Percentiles rank a stretch among this genome's conserved stretches.
Evolutionary conservation across 2,329 filamentous ascomycete genomes (phyloP).

Genomic region (Diaporthe capsici): DNA sequence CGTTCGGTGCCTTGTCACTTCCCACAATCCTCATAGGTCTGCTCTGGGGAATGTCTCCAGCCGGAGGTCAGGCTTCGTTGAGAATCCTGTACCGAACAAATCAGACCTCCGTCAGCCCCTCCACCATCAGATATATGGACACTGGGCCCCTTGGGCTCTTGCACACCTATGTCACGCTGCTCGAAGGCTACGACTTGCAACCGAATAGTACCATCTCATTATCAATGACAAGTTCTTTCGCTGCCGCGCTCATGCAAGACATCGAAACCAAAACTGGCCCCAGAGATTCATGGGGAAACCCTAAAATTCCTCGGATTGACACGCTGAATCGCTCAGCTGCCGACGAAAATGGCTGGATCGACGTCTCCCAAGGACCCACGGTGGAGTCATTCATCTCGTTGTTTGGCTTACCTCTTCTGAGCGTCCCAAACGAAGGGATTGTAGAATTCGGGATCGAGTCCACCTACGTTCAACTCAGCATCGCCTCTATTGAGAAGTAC

Average conservation of each 20-base stretch:
- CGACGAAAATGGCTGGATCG: background rate
- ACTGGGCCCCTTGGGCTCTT: background rate
- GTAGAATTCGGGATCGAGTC: background rate
- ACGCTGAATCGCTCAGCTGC: background rate
- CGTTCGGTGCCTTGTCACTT: background rate
- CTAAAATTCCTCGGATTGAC: background rate
- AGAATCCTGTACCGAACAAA: background rate
- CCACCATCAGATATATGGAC: background rate
- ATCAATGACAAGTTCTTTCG: background rate
- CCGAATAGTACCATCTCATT: background rate
- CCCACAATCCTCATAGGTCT: background rate
- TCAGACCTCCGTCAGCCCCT: background rate
- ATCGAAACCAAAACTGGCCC: constrained; percentile 3
- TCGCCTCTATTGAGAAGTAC: background rate
- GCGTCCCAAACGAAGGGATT: background rate
- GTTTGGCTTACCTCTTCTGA: background rate
- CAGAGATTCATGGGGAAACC: background rate
- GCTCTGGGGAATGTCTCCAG: constrained; percentile 1
- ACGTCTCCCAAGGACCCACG: background rate
- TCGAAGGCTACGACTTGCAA: background rate
- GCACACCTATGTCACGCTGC: background rate
- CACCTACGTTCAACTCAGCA: background rate
- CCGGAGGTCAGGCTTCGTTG: background rate
- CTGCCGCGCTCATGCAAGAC: background rate
- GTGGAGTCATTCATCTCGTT: background rate